phyloP scores from a whole-genome alignment of 768 basidiomycete species.

The Xerocomus spinulosus region DNA sequence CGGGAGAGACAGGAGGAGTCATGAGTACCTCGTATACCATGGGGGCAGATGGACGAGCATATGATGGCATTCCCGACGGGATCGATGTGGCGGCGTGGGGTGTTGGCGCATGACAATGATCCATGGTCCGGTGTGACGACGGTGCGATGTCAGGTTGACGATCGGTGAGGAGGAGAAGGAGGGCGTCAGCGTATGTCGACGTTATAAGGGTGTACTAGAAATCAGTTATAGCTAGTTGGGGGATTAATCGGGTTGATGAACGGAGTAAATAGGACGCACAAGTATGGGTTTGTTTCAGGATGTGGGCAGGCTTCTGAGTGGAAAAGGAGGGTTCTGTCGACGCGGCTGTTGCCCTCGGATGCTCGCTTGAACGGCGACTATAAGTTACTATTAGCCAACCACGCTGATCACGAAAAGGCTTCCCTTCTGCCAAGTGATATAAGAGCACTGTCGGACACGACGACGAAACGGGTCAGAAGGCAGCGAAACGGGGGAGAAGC shows the following conservation, averaged over 20 bases:
- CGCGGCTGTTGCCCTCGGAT: not conserved
- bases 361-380: not conserved
- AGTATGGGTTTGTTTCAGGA: constrained; percentile 11
- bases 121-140: constrained; percentile 17
- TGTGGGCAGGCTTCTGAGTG: not conserved
- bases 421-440: not conserved
- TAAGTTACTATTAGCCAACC: constrained; percentile 1
- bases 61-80: constrained; percentile 14
- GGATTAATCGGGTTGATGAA: constrained; percentile 4
- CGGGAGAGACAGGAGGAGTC: constrained; percentile 67
- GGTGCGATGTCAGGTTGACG: not conserved
- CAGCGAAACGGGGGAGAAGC: not conserved
- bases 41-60: constrained; percentile 38
- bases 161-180: not conserved
- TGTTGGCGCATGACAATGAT: constrained; percentile 20
- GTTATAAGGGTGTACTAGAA: not conserved
- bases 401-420: not conserved
- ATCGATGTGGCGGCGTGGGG: constrained; percentile 15
- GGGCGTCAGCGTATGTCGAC: not conserved
- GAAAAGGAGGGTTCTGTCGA: not conserved
- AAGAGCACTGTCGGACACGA: not conserved
- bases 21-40: constrained; percentile 56
- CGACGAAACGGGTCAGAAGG: not conserved
- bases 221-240: constrained; percentile 6
- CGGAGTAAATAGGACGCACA: constrained; percentile 9